phyloP scores from a whole-genome alignment of 805 yeast genomes.

The Zygoascus biomembranicola region DNA sequence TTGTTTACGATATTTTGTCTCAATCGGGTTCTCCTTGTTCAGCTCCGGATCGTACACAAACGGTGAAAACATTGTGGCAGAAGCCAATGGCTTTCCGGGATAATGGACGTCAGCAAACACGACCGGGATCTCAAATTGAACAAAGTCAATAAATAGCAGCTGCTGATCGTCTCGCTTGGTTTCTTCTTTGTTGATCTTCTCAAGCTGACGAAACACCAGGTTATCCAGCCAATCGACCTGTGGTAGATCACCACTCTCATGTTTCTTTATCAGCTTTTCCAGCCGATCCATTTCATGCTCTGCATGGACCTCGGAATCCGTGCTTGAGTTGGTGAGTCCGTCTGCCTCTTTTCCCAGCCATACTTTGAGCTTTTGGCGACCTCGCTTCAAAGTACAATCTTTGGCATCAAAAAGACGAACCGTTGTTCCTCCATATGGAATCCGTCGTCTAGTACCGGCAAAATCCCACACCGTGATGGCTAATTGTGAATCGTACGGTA shows the following conservation, averaged over 20 bases:
- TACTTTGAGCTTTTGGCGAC: slow-evolving; percentile 53
- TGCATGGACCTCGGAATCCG: slow-evolving; percentile 18
- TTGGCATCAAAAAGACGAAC: slow-evolving; percentile 48
- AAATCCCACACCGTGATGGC: slow-evolving; percentile 63
- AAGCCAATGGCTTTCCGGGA: slow-evolving; percentile 20
- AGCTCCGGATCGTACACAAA: slow-evolving; percentile 63
- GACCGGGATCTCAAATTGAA: slow-evolving; percentile 63
- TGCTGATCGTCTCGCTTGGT: slow-evolving; percentile 17
- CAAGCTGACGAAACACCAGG: slow-evolving; percentile 49
- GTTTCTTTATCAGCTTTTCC: slow-evolving; percentile 49
- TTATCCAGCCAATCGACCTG: slow-evolving; percentile 68
- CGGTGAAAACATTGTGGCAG: background rate
- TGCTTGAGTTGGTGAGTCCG: slow-evolving; percentile 23
- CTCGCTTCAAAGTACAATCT: slow-evolving; percentile 57
- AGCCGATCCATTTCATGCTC: slow-evolving; percentile 37
- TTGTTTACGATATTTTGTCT: slow-evolving; percentile 66
- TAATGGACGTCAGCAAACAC: slow-evolving; percentile 56
- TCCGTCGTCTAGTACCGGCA: slow-evolving; percentile 38
- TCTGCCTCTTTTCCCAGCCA: slow-evolving; percentile 32
- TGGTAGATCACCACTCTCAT: slow-evolving; percentile 59
- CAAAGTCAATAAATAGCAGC: slow-evolving; percentile 47
- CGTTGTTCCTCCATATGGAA: slow-evolving; percentile 54
- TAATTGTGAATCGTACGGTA: slow-evolving; percentile 55
- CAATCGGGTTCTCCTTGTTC: slow-evolving; percentile 69
- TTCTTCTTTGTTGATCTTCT: slow-evolving; percentile 27